Evolutionary conservation across 768 basidiomycete species (phyloP).

Genomic region (Xerocomellus intermedius): DNA sequence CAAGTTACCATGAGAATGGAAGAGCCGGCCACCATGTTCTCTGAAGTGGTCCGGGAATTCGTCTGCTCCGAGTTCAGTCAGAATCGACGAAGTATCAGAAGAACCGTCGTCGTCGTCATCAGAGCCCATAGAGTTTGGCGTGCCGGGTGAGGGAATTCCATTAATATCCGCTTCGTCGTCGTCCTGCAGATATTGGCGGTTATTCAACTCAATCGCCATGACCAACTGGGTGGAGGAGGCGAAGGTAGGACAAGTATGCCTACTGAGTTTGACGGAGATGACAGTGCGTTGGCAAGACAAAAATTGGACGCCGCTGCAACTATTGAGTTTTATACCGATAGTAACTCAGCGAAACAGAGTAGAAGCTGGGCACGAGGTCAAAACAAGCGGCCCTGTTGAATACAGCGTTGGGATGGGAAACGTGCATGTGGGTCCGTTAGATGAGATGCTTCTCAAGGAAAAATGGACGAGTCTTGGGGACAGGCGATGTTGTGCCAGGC

Average conservation of each 20-base stretch:
- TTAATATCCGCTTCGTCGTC: slow-evolving; percentile 14
- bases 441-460: slow-evolving; percentile 15
- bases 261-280: slow-evolving; percentile 29
- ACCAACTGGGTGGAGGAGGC: slow-evolving; percentile 3
- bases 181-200: slow-evolving; percentile 24
- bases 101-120: slow-evolving; percentile 35
- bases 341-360: slow-evolving; percentile 40
- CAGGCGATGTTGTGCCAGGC: slow-evolving; percentile 8
- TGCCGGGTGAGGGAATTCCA: slow-evolving; percentile 8
- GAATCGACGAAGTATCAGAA: slow-evolving; percentile 42
- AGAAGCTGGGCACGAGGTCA: slow-evolving; percentile 38
- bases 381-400: slow-evolving; percentile 34
- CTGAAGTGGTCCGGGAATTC: slow-evolving; percentile 62
- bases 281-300: slow-evolving; percentile 36
- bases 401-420: slow-evolving; percentile 26
- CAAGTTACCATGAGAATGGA: slow-evolving; percentile 59
- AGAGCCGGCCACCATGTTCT: slow-evolving; percentile 60
- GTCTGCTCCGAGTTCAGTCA: slow-evolving; percentile 47
- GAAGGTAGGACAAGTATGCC: slow-evolving; percentile 12
- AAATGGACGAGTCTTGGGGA: slow-evolving; percentile 10
- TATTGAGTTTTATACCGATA: slow-evolving; percentile 40
- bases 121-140: slow-evolving; percentile 6
- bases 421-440: slow-evolving; percentile 9
- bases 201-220: slow-evolving; percentile 31
- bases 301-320: slow-evolving; percentile 39